Evolutionary conservation across 441 rosid species (phyloP), one percentile per base, ranked within the genome.

Genomic region (Adansonia rubrostipa): DNA sequence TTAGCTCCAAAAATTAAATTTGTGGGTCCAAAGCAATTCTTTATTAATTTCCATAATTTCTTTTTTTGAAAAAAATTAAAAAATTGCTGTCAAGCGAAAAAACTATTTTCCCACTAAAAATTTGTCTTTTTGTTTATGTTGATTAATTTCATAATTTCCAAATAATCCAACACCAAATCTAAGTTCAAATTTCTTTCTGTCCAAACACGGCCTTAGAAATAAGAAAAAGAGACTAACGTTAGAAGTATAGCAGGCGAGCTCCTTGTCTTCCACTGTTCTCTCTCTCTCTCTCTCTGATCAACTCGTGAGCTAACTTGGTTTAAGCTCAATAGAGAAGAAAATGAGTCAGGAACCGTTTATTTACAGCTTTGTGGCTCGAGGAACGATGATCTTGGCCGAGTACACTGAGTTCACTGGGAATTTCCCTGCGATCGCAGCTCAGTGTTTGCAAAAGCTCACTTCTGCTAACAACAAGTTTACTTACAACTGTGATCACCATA

Each of bases 351-450:
- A 92, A 82, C 92, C 94, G 80, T 92, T 91, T 81, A 94, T 94
- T 50, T 94, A 94, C 91, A 87, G 98, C 89, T 92, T 94, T 80
- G 97, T 92, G 74, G 97, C 97, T 0, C 85, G 97, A 80, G 98
- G 98, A 61, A 94, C 96, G 13, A 84, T 92, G 94, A 78, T 94
- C 51, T 81, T 94, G 75, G 92, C 95, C 0, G 98, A 94, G 87
- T 91, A 91, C 81, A 92, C 98, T 7, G 92, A 92, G 89, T 94
- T 91, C 88, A 88, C 98, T 6, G 93, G 97, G n/a, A 92, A 92
- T 89, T 94, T 94, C 80, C 96, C 94, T 3, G 94, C 93, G 50
- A 90, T 94, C 40, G 95, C 98, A 11, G 79, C 95, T 70, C 93
- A 92, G 84, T 94, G 98, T 79, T 90, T 94, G 78, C 94, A 90